phyloP scores from a whole-genome alignment of 495 filamentous ascomycete species.

The Podospora comata region DNA sequence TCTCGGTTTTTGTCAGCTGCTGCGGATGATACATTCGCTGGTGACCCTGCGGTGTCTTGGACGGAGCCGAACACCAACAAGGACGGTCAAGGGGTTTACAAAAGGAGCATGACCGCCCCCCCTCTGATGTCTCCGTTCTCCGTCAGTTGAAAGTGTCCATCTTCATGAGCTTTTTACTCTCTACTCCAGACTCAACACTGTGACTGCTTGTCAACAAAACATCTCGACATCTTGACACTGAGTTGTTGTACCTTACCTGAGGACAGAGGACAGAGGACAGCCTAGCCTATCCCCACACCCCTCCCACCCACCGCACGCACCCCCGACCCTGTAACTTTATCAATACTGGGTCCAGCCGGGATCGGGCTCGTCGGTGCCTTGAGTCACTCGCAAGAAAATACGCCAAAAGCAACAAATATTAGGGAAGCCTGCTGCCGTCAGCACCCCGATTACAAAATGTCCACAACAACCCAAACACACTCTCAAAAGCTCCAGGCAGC shows the following conservation, averaged over 20 bases:
- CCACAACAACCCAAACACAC: constrained; percentile 25
- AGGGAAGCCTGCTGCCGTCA: constrained; percentile 18
- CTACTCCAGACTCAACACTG: not conserved
- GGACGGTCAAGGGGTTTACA: constrained; percentile 29
- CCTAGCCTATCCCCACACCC: not conserved
- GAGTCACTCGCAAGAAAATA: constrained; percentile 34
- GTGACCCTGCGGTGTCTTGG: constrained; percentile 30
- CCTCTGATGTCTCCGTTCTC: constrained; percentile 11
- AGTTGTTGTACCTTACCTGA: not conserved
- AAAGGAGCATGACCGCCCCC: constrained; percentile 26
- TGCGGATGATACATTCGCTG: constrained; percentile 33
- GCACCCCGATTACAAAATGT: constrained; percentile 17
- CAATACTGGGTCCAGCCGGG: constrained; percentile 5
- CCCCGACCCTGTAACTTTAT: constrained; percentile 16
- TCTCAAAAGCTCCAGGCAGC: constrained; percentile 19
- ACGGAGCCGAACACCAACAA: constrained; percentile 29
- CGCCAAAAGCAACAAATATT: constrained; percentile 29
- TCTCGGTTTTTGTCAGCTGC: constrained; percentile 35
- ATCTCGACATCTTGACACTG: no score
- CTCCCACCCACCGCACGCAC: constrained; percentile 11
- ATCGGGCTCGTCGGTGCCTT: constrained; percentile 24
- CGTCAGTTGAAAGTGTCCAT: not conserved
- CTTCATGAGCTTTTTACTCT: not conserved
- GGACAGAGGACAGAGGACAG: not conserved
- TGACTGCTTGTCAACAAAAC: not conserved